phyloP scores from a whole-genome alignment of 2,329 filamentous ascomycete species.

The Colletotrichum tabaci region DNA sequence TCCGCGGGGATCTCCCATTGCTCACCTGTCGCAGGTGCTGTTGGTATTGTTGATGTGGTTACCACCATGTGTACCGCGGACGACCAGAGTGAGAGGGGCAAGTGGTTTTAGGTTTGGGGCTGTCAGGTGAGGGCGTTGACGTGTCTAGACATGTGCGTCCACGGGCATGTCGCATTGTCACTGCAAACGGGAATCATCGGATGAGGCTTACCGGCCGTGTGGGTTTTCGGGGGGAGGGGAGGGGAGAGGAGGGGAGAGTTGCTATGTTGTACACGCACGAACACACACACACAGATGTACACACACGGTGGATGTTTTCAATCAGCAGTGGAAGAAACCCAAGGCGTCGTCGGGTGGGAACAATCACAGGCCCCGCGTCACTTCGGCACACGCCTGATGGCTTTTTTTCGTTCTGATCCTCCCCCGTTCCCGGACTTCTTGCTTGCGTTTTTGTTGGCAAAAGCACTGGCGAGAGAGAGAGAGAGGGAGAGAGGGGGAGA shows the following conservation, averaged over 20 bases:
- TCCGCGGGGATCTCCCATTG: not conserved
- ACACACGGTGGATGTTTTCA: not conserved
- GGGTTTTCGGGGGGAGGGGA: not conserved
- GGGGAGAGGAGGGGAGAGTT: too few relatives aligned
- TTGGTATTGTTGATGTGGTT: constrained; percentile 1
- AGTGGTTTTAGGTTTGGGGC: constrained; percentile 28
- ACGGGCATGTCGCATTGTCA: not conserved
- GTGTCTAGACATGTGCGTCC: too few relatives aligned
- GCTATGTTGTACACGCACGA: too few relatives aligned
- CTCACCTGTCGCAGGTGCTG: not conserved
- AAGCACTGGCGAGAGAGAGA: too few relatives aligned
- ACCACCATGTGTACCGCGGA: not conserved
- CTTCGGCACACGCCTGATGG: too few relatives aligned
- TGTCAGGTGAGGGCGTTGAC: constrained; percentile 27
- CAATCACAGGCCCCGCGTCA: too few relatives aligned
- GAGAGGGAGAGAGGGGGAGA: not conserved
- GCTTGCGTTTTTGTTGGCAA: too few relatives aligned
- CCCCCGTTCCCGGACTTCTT: too few relatives aligned
- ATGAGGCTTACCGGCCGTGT: not conserved
- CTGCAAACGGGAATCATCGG: not conserved
- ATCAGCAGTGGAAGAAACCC: too few relatives aligned
- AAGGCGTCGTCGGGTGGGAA: too few relatives aligned
- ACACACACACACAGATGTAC: too few relatives aligned
- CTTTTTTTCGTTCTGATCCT: too few relatives aligned
- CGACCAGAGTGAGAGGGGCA: not conserved